Conservation (phyloP, 441 rosid species). For the Syzygium malaccense region DNA sequence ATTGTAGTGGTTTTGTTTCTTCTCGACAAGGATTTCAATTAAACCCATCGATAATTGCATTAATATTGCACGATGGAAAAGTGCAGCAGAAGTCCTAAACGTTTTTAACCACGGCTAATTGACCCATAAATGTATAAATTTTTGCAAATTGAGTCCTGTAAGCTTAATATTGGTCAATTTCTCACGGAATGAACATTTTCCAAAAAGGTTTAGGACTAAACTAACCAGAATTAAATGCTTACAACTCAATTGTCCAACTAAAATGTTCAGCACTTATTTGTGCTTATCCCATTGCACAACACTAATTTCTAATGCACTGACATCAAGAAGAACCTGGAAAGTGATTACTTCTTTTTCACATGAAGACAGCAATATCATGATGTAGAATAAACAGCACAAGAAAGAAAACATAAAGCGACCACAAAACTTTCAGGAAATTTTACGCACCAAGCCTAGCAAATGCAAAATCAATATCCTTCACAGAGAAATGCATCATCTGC, state of each 20-base stretch:
- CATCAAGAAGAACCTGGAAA: background rate
- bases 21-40: background rate
- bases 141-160: background rate
- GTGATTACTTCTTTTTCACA: background rate
- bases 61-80: background rate
- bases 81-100: background rate
- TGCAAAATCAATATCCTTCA: constrained; percentile 59
- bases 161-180: background rate
- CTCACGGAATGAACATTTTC: background rate
- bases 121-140: background rate
- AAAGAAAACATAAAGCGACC: background rate
- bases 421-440: background rate
- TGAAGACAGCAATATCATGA: background rate
- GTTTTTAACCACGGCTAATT: background rate
- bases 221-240: background rate
- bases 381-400: background rate
- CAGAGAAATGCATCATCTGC: constrained; percentile 68
- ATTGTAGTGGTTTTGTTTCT: background rate
- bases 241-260: background rate
- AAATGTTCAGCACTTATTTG: background rate
- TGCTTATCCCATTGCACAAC: background rate
- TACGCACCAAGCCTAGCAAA: constrained; percentile 68
- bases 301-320: background rate
- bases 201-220: background rate
- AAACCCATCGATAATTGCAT: background rate